These are phyloP conservation scores for Fusarium sp. DNA, from an alignment of 2,329 filamentous ascomycete genomes.

Conservation along the genomic window DNA sequence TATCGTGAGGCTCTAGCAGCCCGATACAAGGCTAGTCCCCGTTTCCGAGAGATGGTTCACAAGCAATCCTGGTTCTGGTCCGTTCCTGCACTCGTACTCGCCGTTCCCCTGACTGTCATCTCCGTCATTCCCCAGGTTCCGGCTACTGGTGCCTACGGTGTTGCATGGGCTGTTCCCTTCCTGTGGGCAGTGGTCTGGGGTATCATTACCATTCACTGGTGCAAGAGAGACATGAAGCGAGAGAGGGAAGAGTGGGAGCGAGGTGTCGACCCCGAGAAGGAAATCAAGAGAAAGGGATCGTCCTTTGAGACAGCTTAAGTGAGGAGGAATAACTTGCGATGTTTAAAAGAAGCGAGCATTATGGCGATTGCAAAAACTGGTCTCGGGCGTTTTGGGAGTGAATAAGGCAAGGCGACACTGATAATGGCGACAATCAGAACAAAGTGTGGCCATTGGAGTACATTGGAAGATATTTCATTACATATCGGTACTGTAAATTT, in stretches of 20 bases:
- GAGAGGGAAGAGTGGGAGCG: constrained; percentile 54
- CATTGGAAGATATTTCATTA: background rate
- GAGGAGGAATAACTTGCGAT: background rate
- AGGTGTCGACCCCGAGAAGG: constrained; percentile 39
- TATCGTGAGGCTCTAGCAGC: constrained; percentile 56
- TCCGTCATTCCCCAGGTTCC: constrained; percentile 51
- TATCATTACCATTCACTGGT: constrained; percentile 50
- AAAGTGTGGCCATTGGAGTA: background rate
- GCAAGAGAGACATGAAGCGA: constrained; percentile 52
- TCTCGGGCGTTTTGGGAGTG: constrained; percentile 18
- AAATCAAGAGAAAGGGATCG: constrained; percentile 26
- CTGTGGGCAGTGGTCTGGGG: constrained; percentile 52
- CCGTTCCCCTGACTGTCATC: constrained; percentile 51
- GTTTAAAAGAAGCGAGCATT: constrained; percentile 16
- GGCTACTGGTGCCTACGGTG: constrained; percentile 51
- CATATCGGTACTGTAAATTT: constrained; percentile 12
- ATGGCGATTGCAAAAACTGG: constrained; percentile 12
- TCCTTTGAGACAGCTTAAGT: constrained; percentile 22
- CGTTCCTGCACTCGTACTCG: constrained; percentile 52
- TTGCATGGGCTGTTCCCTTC: constrained; percentile 56
- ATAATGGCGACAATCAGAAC: constrained; percentile 18
- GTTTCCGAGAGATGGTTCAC: constrained; percentile 56
- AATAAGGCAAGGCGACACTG: background rate
- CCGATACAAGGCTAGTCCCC: constrained; percentile 55
- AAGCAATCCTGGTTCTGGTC: constrained; percentile 56